Evolutionary conservation across 257 asterid genomes (phyloP), one percentile per base, ranked within the genome.

Genomic region (Scutellaria baicalensis): DNA sequence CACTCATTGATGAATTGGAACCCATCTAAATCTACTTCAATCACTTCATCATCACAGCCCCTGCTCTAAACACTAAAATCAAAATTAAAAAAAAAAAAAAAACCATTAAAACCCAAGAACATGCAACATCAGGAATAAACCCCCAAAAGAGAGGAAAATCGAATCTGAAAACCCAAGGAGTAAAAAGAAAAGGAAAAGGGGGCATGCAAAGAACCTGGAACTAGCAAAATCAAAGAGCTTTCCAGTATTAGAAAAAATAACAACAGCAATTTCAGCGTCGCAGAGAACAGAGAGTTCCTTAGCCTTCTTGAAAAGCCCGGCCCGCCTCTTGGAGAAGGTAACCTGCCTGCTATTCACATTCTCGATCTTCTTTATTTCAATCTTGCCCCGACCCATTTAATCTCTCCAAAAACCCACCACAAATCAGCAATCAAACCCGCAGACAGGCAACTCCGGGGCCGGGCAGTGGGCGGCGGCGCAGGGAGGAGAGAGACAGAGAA

Each of bases 281-380:
- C 97, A 91, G 1, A 91, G 84, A 47, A 91, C 86, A 3, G 93
- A 80, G 16, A 91, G 92, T 78, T 91, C 97, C 59, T 69, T 21
- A 0, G 97, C 97, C 79, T 91, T 91, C 84, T 91, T 91, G 49
- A 89, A 67, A 70, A 91, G 64, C 1, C 97, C 96, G 13, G 75
- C 68, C 3, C 96, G 73, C 67, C 97, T 78, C 82, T 89, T 91
- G 0, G 96, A 87, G 73, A 91, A 91, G 0, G 96, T 91, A 0
- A 89, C 96, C 64, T 91, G 95, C 48, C 97, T 80, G 79, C 86
- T 85, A 63, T 82, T 91, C 7, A 85, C 81, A 80, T 91, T 84
- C 80, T 91, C 97, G 17, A 88, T 91, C 79, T 86, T 85, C 76
- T 86, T 86, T 9, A 91, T 91, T 55, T 91, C 97, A 38, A 91